These are phyloP conservation scores for Russula virescens DNA, from an alignment of 768 basidiomycete genomes.

Conservation along the genomic window DNA sequence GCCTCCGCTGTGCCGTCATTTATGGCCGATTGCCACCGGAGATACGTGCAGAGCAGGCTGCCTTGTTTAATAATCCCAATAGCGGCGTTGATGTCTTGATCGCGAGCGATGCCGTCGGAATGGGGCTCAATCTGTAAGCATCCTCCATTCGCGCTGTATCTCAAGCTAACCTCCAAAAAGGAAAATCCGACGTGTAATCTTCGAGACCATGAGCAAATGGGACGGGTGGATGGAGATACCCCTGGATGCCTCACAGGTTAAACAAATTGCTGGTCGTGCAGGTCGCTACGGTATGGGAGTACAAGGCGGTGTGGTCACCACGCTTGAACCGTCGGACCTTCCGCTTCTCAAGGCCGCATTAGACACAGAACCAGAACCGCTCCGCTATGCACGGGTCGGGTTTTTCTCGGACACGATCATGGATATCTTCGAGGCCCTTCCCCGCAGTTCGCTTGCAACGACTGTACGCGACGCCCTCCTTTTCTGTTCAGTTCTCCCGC, in stretches of 20 bases:
- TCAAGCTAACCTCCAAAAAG: conserved; percentile 52
- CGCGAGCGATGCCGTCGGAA: conserved; percentile 92
- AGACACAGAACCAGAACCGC: conserved; percentile 41
- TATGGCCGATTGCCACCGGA: conserved; percentile 93
- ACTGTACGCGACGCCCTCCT: conserved; percentile 45
- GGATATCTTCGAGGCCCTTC: conserved; percentile 38
- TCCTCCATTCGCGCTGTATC: background rate
- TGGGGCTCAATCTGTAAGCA: conserved; percentile 93
- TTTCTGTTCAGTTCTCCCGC: conserved; percentile 43
- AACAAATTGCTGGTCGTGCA: conserved; percentile 93
- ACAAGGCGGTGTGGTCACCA: conserved; percentile 66
- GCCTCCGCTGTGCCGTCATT: conserved; percentile 81
- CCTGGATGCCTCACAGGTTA: conserved; percentile 71
- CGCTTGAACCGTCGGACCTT: conserved; percentile 59
- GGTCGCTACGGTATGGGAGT: conserved; percentile 72
- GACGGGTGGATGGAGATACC: conserved; percentile 40
- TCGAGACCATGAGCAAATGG: conserved; percentile 58
- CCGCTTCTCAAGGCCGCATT: conserved; percentile 54
- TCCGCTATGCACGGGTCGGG: conserved; percentile 48
- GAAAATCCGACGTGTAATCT: conserved; percentile 86
- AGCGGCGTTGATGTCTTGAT: conserved; percentile 88
- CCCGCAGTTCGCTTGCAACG: conserved; percentile 35
- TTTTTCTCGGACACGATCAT: conserved; percentile 28
- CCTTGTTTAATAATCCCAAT: conserved; percentile 78
- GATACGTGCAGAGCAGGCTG: conserved; percentile 85